Evolutionary conservation across 805 yeast species (phyloP).

Genomic region (Metschnikowia picachoensis): DNA sequence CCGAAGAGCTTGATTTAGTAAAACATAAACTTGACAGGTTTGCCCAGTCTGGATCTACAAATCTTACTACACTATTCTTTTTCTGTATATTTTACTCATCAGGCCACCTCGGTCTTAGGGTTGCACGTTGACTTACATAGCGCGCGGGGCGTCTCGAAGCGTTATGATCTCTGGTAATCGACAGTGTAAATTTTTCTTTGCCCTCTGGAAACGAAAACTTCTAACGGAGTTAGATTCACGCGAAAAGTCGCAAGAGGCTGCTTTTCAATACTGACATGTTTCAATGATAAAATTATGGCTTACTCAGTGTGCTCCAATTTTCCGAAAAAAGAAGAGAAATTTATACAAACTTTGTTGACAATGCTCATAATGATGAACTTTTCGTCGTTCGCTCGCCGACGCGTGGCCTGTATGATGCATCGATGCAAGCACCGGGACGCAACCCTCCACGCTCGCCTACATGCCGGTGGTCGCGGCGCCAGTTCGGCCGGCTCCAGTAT

Average conservation of each 20-base stretch:
- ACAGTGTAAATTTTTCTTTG: conserved; percentile 1
- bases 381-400: background rate
- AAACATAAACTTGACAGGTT: no score
- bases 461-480: conserved; percentile 13
- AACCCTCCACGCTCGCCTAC: conserved; percentile 14
- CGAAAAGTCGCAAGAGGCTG: background rate
- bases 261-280: no score
- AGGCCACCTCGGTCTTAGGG: background rate
- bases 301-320: no score
- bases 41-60: no score
- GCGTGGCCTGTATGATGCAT: conserved; percentile 1
- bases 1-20: no score
- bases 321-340: no score
- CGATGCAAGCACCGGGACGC: conserved; percentile 11
- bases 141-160: background rate
- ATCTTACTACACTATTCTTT: background rate
- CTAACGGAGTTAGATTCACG: no score
- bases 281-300: no score
- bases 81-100: background rate
- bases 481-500: conserved; percentile 10
- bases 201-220: no score
- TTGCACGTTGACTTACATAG: no score
- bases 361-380: background rate
- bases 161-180: conserved; percentile 6
- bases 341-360: no score